These are phyloP conservation scores for Pythium grandisporangium DNA, from an alignment of 352 stramenopile species.

Conservation along the genomic window DNA sequence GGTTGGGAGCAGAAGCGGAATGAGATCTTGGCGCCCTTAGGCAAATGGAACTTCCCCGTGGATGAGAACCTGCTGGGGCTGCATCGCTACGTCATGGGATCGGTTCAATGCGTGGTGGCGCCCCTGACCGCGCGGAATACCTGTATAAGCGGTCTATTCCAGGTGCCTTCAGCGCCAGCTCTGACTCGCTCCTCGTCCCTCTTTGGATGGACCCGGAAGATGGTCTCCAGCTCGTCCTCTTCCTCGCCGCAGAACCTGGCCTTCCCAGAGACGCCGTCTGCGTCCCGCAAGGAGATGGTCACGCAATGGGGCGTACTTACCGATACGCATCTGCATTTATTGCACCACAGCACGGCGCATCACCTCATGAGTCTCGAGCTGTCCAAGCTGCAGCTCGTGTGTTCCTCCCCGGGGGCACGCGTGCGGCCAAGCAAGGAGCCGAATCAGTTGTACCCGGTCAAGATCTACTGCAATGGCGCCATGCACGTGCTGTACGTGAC, in stretches of 20 bases:
- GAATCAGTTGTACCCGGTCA: constrained; percentile 52
- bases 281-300: constrained; percentile 43
- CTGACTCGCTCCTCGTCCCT: constrained; percentile 33
- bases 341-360: constrained; percentile 68
- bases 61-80: constrained; percentile 59
- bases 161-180: constrained; percentile 38
- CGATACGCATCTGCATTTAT: constrained; percentile 71
- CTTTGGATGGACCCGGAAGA: constrained; percentile 50
- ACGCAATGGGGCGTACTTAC: constrained; percentile 73
- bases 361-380: constrained; percentile 60
- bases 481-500: constrained; percentile 74
- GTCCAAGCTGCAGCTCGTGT: constrained; percentile 71
- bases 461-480: constrained; percentile 55
- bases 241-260: constrained; percentile 32
- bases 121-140: constrained; percentile 46
- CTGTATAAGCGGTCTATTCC: constrained; percentile 71
- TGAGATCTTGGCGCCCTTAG: constrained; percentile 28
- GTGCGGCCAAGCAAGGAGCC: constrained; percentile 33
- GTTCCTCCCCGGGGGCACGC: constrained; percentile 22
- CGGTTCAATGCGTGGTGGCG: constrained; percentile 42
- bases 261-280: constrained; percentile 32
- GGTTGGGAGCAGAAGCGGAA: constrained; percentile 47
- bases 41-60: constrained; percentile 75
- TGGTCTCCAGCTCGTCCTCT: constrained; percentile 21
- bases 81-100: constrained; percentile 55